Evolutionary conservation across 176 grass and related monocot genomes (phyloP), one percentile per base, ranked within the genome.

Genomic region (Carex pumila): DNA sequence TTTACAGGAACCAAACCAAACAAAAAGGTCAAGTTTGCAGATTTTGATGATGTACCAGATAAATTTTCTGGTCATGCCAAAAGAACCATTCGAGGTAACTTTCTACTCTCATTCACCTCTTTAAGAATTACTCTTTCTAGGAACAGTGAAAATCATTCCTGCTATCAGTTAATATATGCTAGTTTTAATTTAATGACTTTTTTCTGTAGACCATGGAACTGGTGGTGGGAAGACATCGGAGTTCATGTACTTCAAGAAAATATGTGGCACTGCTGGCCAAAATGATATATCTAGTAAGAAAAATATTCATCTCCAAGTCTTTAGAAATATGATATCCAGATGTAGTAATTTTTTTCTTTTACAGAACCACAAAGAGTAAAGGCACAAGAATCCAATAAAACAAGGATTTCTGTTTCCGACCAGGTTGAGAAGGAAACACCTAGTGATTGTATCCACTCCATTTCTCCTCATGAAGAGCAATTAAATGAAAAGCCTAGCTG

Each of bases 181-280:
- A 49, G 36, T 79, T 75, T 9, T 76, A 36, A 78, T 54, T 86
- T n/a, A 12, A 76, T 62, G 3, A 79, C 45, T 64, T 84, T 84
- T 69, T 65, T 89, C 32, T 90, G 60, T 31, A 83, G 39, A 57
- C 54, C 85, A 71, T 90, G 85, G 61, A 88, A 88, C 67, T 86
- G 84, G 37, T 62, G 55, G 82, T 85, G 85, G 85, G 4, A 95
- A 89, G 86, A 96, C 94, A 37, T 67, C 83, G 1, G 94, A 96
- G 77, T 88, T 85, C 71, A 91, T 85, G 71, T 93, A 89, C 81
- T 93, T 91, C 69, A 93, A 89, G 87, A 93, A 89, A 87, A 52
- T 96, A 36, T 60, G 80, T 60, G 89, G 86, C 79, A 84, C 87
- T 64, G 82, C 94, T 71, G 87, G 77, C 25, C 60, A 87, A 81